These are phyloP conservation scores for Alnus rubra DNA, from an alignment of 306 rosid genomes.

Conservation along the genomic window DNA sequence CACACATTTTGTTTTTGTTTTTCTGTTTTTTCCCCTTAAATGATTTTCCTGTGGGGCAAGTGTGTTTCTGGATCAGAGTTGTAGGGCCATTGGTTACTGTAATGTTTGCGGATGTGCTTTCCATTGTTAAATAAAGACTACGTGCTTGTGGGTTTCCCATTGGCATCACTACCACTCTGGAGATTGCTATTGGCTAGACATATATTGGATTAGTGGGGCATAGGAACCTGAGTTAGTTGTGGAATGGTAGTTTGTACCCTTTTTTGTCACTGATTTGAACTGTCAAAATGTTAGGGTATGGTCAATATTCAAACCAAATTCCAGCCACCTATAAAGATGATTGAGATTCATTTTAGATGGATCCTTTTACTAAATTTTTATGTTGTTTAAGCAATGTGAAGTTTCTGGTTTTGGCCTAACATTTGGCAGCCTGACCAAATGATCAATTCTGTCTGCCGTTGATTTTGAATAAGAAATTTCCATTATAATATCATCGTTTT, in stretches of 20 bases:
- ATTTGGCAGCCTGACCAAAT: slow-evolving; percentile 21
- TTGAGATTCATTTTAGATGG: slow-evolving; percentile 19
- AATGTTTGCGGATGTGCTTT: background rate
- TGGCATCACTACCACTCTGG: slow-evolving; percentile 1
- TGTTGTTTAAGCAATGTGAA: background rate
- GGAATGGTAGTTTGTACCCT: slow-evolving; percentile 36
- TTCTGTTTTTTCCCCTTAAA: background rate
- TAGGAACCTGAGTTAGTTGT: slow-evolving; percentile 33
- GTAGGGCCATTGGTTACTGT: background rate
- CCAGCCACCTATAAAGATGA: slow-evolving; percentile 7
- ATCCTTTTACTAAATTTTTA: slow-evolving; percentile 1
- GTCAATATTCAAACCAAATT: background rate
- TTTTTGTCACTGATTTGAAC: slow-evolving; percentile 3
- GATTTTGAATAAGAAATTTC: background rate
- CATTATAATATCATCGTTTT: background rate
- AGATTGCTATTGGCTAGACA: slow-evolving; percentile 10
- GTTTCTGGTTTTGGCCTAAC: slow-evolving; percentile 20
- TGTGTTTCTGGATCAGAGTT: background rate
- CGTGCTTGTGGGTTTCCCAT: slow-evolving; percentile 2
- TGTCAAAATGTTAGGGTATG: background rate
- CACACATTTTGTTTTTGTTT: background rate
- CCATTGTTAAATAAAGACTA: slow-evolving; percentile 5
- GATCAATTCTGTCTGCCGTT: slow-evolving; percentile 25
- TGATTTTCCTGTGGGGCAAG: background rate
- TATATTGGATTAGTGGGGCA: slow-evolving; percentile 13